Base-by-base conservation (phyloP, 768 basidiomycete species). In the Boletus reticulatus region DNA sequence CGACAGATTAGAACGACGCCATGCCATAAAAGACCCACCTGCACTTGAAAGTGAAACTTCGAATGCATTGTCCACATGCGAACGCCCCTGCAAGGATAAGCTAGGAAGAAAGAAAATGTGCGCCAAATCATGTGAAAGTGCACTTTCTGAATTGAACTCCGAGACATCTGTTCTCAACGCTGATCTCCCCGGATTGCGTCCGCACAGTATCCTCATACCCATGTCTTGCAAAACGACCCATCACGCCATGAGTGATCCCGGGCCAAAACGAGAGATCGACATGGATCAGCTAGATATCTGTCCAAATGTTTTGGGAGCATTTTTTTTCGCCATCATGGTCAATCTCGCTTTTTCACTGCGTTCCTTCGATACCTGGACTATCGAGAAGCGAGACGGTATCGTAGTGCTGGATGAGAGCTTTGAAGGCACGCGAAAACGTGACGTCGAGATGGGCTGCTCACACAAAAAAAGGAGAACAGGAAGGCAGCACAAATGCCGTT, bases 41-140 rank as follows among this genome's bases (percentile, higher is more conserved):
- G 52, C 17, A 62, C 14, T 41, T 65, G 50, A 29, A 58, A 55
- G 31, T 51, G 39, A 0, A 64, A 16, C 36, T 51, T 65, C 0
- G 60, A 65, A 14, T 58, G 51, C 45, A 64, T 61, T 6, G 63
- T 58, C 63, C 63, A 65, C 36, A 54, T 56, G 36, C 62, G 59
- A 22, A 58, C 38, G 3, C 39, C 51, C 41, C 63, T 64, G 36
- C 3, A 20, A n/a, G 17, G 4, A 12, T 10, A 20, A 34, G 34
- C 6, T 36, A 9, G 14, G 14, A 22, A 19, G 13, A 16, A 9
- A 17, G 42, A 14, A 34, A 1, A 36, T 36, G 14, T 2, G 14
- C 1, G 22, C 43, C 27, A 45, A 50, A 22, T 17, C 24, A 10
- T 24, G 16, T n/a, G 8, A 22, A 31, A 17, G n/a, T 49, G 32